phyloP scores from a whole-genome alignment of 768 basidiomycete genomes.

The Antrodiella citrinella region DNA sequence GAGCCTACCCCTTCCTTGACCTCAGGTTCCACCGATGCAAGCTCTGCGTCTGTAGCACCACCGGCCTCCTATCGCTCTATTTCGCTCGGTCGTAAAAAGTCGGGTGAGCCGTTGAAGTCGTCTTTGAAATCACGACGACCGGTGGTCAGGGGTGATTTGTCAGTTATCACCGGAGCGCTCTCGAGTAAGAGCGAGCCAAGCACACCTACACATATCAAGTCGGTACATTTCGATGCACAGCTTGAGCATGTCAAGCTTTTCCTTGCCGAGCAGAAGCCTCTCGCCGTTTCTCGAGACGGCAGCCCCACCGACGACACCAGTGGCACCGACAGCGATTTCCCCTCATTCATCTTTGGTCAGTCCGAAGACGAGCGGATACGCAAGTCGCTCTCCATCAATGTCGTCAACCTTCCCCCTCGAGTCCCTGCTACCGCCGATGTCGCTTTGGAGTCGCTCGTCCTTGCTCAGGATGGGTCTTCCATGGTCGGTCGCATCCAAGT shows the following conservation, averaged over 20 bases:
- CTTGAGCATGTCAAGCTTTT: conserved; percentile 94
- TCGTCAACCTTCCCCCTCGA: conserved; percentile 59
- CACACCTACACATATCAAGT: conserved; percentile 73
- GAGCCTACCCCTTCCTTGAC: background rate
- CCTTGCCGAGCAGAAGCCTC: conserved; percentile 89
- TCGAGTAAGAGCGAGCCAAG: conserved; percentile 65
- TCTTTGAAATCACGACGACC: conserved; percentile 71
- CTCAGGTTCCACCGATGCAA: conserved; percentile 3
- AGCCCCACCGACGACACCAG: conserved; percentile 80
- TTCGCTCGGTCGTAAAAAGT: conserved; percentile 78
- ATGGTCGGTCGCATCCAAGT: conserved; percentile 74
- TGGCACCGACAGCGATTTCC: conserved; percentile 73
- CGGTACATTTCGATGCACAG: conserved; percentile 87
- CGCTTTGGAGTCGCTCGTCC: conserved; percentile 44
- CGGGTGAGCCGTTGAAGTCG: conserved; percentile 87
- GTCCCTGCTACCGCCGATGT: conserved; percentile 31
- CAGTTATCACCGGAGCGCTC: conserved; percentile 39
- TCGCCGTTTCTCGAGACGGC: conserved; percentile 86
- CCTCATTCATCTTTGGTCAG: conserved; percentile 47
- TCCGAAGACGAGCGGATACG: background rate
- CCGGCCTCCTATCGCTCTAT: conserved; percentile 19
- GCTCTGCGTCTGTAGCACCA: no score
- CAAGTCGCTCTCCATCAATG: conserved; percentile 41
- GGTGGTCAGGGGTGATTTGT: conserved; percentile 36
- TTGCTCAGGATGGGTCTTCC: conserved; percentile 41